These are phyloP conservation scores for Pochonia chlamydosporia DNA, from an alignment of 2,329 filamentous ascomycete species.

Conservation along the genomic window DNA sequence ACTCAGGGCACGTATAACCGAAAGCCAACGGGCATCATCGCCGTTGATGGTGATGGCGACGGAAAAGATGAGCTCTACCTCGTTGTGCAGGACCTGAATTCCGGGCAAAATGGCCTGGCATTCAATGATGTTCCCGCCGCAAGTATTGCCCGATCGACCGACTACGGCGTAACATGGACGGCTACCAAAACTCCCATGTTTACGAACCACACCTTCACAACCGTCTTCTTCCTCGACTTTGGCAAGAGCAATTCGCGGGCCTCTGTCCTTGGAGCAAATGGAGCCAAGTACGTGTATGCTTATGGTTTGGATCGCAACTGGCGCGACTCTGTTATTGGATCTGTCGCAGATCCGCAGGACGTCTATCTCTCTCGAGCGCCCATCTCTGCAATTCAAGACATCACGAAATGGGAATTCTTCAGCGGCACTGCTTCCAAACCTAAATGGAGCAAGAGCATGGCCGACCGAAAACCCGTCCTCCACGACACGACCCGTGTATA, in stretches of 20 bases:
- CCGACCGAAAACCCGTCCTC: neutral
- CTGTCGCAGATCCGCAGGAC: constrained; percentile 4
- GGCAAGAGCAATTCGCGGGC: constrained; percentile 7
- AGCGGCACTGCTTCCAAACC: neutral
- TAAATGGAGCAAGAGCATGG: neutral
- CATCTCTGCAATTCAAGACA: constrained; percentile 4
- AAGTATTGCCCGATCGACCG: constrained; percentile 3
- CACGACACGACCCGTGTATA: constrained; percentile 1
- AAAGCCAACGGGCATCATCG: constrained; percentile 6
- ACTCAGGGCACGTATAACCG: constrained; percentile 4
- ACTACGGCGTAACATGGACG: constrained; percentile 6
- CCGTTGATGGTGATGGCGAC: constrained; percentile 6
- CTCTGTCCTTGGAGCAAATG: constrained; percentile 4
- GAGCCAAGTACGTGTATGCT: constrained; percentile 6
- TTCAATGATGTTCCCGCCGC: constrained; percentile 6
- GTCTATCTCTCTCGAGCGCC: constrained; percentile 4
- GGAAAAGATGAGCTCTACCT: constrained; percentile 6
- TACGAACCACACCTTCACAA: constrained; percentile 5
- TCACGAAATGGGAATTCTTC: constrained; percentile 6
- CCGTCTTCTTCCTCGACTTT: constrained; percentile 5
- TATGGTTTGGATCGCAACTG: constrained; percentile 6
- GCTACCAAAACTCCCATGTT: constrained; percentile 5
- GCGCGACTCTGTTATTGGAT: constrained; percentile 2
- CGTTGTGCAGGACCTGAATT: constrained; percentile 3
- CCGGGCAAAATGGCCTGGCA: neutral